Base-by-base conservation (phyloP, 306 rosid species). In the Vicia villosa region DNA sequence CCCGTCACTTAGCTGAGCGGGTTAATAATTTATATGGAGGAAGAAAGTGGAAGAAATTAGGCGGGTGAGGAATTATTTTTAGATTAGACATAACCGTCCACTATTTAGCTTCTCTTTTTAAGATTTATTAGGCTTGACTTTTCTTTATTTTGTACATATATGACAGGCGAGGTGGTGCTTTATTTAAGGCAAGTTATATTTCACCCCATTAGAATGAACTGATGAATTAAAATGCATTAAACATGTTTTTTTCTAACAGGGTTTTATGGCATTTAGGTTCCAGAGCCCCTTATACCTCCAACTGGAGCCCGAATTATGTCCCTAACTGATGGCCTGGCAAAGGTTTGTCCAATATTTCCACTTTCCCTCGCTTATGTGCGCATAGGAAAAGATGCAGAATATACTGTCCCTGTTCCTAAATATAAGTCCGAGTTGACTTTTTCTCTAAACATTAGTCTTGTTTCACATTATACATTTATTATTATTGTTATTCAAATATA, bases 271-370 rank as follows among this genome's bases (percentile, higher is more conserved):
- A 43, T 83, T 62, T 78, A 93, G 98, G 96, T 94, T 66, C 98
- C 98, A 4, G 96, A 94, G 87, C 90, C 98, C 62, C 97, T 94
- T 68, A 88, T 90, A 74, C 95, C 97, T 73, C 98, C 97, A 62
- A 75, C 89, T 52, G 98, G 98, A 68, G 98, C 97, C 64, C 90
- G 97, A 17, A 85, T 90, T 65, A 94, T 94, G 98, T 94, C 98
- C 51, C 85, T 94, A 64, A 89, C 91, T 32, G 97, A 94, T 84
- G 98, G 98, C 69, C 82, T 83, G 72, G 88, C 97, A 59, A 94
- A 94, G 98, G 98, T 93, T 61, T 52, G 74, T 30, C 63, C 32
- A 14, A 15, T 58, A 69, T 64, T 56, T 75, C n/a, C 16, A 16
- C 20, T 50, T 66, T 26, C 16, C 45, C 67, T 30, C 1, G 2